Conservation (phyloP, 23 red algal genomes). For the Cyanidium caldarium region DNA sequence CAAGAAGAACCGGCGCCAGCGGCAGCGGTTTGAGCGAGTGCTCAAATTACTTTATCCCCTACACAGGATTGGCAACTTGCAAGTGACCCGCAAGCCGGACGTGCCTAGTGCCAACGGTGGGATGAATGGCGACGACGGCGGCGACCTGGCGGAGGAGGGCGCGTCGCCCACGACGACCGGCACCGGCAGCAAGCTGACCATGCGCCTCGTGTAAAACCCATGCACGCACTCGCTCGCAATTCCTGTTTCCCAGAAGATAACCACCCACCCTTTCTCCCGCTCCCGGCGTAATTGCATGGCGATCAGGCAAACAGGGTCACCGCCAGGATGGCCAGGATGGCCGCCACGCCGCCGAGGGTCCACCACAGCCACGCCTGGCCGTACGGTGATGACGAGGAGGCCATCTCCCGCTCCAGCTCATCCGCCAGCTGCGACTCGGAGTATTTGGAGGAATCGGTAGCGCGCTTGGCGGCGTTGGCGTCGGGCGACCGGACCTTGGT, state of each 20-base stretch:
- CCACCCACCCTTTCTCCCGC: no score
- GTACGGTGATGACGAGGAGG: no score
- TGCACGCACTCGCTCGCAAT: no score
- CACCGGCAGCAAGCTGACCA: no score
- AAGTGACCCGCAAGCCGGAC: no score
- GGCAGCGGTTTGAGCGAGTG: background rate
- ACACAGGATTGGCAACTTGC: background rate
- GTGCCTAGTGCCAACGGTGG: no score
- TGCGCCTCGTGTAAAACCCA: no score
- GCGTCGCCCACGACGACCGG: no score
- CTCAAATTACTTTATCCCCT: background rate
- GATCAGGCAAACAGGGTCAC: background rate
- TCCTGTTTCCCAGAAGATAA: no score
- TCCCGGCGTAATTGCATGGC: no score
- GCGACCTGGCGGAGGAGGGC: no score
- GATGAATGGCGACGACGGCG: no score
- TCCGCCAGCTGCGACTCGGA: background rate
- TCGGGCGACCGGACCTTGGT: background rate
- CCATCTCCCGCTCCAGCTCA: background rate
- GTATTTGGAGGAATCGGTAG: background rate
- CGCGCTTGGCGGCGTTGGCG: background rate
- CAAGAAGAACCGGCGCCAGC: slow-evolving; percentile 44
- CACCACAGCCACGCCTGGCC: background rate
- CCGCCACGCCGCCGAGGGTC: background rate
- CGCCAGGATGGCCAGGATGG: background rate